Conservation (phyloP, 1,284 basidiomycete species). For the Takashimella koratensis region DNA sequence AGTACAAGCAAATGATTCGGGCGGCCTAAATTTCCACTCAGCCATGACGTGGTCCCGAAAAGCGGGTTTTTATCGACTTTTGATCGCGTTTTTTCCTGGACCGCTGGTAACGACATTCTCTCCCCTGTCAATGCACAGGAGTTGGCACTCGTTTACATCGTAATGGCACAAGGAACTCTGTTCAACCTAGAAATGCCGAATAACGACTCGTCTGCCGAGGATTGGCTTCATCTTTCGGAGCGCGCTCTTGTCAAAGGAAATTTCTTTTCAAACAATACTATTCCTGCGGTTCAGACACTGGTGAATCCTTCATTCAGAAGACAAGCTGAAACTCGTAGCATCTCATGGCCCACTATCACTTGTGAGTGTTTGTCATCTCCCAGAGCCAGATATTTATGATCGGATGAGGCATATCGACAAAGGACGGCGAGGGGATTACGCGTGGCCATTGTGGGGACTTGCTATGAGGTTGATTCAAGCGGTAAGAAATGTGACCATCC, state of each 20-base stretch:
- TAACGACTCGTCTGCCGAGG: constrained; percentile 14
- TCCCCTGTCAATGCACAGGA: constrained; percentile 23
- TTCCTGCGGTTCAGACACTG: constrained; percentile 13
- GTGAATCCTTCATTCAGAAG: not conserved
- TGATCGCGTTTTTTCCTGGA: constrained; percentile 23
- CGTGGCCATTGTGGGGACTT: constrained; percentile 42
- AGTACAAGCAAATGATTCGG: too few species aligned
- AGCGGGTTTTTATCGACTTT: constrained; percentile 24
- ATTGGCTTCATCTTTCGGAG: constrained; percentile 12
- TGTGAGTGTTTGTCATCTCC: too few species aligned
- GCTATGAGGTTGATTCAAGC: constrained; percentile 35
- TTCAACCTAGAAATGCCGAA: constrained; percentile 21
- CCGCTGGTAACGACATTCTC: too few species aligned
- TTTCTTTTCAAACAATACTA: constrained; percentile 11
- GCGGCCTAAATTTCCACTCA: too few species aligned
- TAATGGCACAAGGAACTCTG: constrained; percentile 12
- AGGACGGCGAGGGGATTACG: constrained; percentile 33
- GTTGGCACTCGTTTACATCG: constrained; percentile 10
- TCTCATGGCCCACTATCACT: constrained; percentile 16
- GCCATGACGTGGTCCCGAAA: constrained; percentile 29
- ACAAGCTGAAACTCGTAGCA: constrained; percentile 4
- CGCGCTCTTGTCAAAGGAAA: constrained; percentile 17
- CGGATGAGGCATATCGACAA: constrained; percentile 29
- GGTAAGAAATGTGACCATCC: constrained; percentile 11
- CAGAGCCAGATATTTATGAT: too few species aligned